Conservation (phyloP, 2,329 filamentous ascomycete species). For the Hirsutella rhossiliensis region DNA sequence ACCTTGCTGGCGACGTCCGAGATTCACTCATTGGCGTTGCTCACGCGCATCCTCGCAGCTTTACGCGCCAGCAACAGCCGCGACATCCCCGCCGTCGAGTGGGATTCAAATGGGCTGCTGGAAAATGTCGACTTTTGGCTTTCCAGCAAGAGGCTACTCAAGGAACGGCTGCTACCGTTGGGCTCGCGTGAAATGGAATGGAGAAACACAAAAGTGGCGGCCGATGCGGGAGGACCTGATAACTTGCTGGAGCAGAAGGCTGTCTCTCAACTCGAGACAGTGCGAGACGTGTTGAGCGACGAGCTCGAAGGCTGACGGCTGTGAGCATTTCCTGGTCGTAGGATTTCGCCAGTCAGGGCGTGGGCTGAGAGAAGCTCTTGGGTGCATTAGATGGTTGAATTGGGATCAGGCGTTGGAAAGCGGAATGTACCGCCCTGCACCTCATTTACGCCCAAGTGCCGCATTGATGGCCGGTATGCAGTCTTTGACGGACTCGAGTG, state of each 20-base stretch:
- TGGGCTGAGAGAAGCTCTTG: too few relatives aligned
- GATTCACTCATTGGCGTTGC: conserved; percentile 64
- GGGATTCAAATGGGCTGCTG: conserved; percentile 59
- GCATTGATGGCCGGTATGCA: too few relatives aligned
- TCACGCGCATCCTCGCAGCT: conserved; percentile 59
- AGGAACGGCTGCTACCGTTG: conserved; percentile 61
- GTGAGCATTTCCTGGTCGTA: background rate
- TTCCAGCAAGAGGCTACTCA: conserved; percentile 53
- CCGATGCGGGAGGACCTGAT: conserved; percentile 30
- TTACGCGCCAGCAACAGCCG: conserved; percentile 55
- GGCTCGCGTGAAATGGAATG: conserved; percentile 61
- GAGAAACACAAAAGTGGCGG: conserved; percentile 26
- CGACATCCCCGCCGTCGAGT: conserved; percentile 61
- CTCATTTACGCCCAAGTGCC: too few relatives aligned
- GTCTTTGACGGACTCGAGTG: too few relatives aligned
- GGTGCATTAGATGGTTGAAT: too few relatives aligned
- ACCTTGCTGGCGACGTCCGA: conserved; percentile 66
- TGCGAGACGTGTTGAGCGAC: conserved; percentile 42
- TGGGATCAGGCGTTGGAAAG: too few relatives aligned
- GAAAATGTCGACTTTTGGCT: conserved; percentile 82
- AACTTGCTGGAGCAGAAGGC: conserved; percentile 68
- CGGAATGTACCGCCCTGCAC: too few relatives aligned
- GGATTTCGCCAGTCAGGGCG: background rate
- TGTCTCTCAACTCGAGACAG: conserved; percentile 52
- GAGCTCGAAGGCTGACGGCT: conserved; percentile 25